Base-by-base conservation (phyloP, 1,284 basidiomycete genomes). In the Cutaneotrichosporon dermatis region DNA sequence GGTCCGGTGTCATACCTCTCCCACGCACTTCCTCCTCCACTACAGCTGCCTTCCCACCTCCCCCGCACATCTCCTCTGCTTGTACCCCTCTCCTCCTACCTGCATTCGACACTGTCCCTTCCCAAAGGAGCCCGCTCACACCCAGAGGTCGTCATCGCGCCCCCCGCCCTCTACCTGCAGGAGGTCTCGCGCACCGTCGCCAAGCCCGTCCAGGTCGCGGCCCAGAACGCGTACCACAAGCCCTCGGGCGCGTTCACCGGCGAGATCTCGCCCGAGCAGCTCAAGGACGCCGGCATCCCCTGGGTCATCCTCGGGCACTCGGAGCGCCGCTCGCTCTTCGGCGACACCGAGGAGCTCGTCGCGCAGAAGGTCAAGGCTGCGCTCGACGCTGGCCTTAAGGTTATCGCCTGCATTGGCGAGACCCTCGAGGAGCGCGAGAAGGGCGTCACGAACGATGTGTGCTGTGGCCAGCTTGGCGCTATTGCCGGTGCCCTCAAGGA, bases 271-370 rank as follows among this genome's bases (percentile, higher is more conserved):
- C 86, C 92, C 5, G 72, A 82, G 6, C 92, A 96, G 80, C 85
- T 98, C 71, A 84, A 83, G 60, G 92, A 98, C 74, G 89, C 90
- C 15, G 82, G 82, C 4, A 86, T 98, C 67, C 89, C 90, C 60
- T 98, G 90, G 79, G 93, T 97, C 68, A 90, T 99, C 76, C 85
- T 98, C 61, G 95, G 94, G 84, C 95, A 99, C 83, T 97, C 93
- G 51, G 96, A 99, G 79, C 89, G 96, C 67, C 88, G 95, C 60
- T 88, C 89, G 4, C 79, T 96, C 67, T 99, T 99, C 83, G 83
- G 86, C 75, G 96, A 99, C 78, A 84, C 86, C 25, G 92, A 92
- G 66, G 85, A 85, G 62, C 70, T 89, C 57, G 88, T 98, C 62
- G 94, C 91, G 13, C 81, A 84, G 64, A 99, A 98, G 84, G 92